Conservation (phyloP, 345 rosid species). For the Camelina laxa region DNA sequence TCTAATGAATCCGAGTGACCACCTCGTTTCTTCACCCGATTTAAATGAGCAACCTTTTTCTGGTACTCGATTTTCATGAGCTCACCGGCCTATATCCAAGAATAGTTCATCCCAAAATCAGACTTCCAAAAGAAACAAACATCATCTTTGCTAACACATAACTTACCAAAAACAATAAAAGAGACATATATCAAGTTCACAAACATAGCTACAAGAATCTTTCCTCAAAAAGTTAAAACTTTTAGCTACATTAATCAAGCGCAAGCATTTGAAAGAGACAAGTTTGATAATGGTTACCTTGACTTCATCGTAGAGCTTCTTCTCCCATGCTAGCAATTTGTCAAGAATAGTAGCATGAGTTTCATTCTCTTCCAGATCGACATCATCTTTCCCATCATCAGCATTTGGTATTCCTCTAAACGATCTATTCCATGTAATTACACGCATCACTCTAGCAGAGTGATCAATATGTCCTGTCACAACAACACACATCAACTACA, state of each 20-base stretch:
- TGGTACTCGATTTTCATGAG: conserved; percentile 90
- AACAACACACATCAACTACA: conserved; percentile 11
- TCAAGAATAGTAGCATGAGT: conserved; percentile 97
- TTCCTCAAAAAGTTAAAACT: background rate
- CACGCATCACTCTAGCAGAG: conserved; percentile 93
- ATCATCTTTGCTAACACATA: conserved; percentile 6
- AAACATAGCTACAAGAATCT: background rate
- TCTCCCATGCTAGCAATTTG: conserved; percentile 97
- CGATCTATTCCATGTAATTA: conserved; percentile 95
- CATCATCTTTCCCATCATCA: conserved; percentile 74
- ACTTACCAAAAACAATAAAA: conserved; percentile 8
- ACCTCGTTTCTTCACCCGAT: conserved; percentile 74
- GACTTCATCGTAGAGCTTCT: conserved; percentile 97
- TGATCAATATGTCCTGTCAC: conserved; percentile 89
- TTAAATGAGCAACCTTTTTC: conserved; percentile 71
- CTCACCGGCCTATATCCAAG: conserved; percentile 79
- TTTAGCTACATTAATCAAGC: background rate
- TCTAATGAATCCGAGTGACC: conserved; percentile 77
- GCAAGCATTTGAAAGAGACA: background rate
- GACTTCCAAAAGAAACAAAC: conserved; percentile 12
- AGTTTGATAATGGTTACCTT: conserved; percentile 55
- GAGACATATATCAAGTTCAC: background rate
- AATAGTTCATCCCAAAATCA: conserved; percentile 40
- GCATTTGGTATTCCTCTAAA: conserved; percentile 60
- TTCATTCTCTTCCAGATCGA: conserved; percentile 78